Base-by-base conservation (phyloP, 345 rosid genomes). In the Eucalyptus regnans region DNA sequence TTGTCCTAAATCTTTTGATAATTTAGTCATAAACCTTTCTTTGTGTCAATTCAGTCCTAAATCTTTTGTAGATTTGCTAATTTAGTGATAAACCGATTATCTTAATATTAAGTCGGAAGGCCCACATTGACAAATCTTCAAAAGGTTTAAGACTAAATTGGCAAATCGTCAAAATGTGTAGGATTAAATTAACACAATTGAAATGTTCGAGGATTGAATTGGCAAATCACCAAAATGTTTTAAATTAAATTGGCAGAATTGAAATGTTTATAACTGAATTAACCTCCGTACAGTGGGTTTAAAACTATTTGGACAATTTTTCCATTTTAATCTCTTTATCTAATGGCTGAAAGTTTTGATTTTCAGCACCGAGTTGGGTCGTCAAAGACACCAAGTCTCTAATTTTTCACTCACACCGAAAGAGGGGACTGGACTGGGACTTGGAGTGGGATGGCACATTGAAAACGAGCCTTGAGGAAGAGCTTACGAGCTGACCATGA, bases 241-340 rank as follows among this genome's bases (percentile, higher is more conserved):
- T 9, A 22, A 25, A 56, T 10, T 9, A 23, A 23, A 56, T 56
- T 2, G 0, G 0, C 1, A 52, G 0, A 56, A 56, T 10, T 25
- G 6, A 56, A 56, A 56, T 1, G 29, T 56, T 23, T 56, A 56
- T 22, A 25, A 56, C 5, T 56, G 6, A 56, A 56, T 23, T 56
- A 25, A 25, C 29, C 6, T 22, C 12, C 3, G 12, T 56, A 23
- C 5, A 56, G 29, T 9, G 2, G 29, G 6, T 56, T 23, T 56
- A 56, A 56, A 10, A 56, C 12, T 56, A 22, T 56, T 4, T 1
- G 62, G 29, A 56, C 12, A 56, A 23, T 4, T 23, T 23, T 56
- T 25, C 29, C 29, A 56, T 4, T 22, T 56, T 56, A 23, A 37
- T 76, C 83, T 18, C 48, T 37, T 76, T 37, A 18, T 20, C 83